phyloP scores from a whole-genome alignment of 805 yeast genomes.

The Metschnikowia arizonensis region DNA sequence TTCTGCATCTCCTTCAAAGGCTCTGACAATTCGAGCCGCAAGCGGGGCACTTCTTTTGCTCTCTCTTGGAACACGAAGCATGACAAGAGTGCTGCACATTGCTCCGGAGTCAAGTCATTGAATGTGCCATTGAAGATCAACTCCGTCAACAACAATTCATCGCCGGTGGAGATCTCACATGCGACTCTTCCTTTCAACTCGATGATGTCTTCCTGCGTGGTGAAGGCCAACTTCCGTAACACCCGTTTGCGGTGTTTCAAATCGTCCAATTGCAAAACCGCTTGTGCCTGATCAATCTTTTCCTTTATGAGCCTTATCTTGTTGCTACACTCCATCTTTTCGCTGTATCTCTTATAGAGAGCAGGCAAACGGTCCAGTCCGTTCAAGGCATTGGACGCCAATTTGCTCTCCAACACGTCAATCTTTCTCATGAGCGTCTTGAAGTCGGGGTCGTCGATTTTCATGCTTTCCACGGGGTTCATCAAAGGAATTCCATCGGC shows the following conservation, averaged over 20 bases:
- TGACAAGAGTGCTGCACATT: conserved; percentile 85
- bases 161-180: conserved; percentile 91
- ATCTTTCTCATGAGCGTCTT: conserved; percentile 66
- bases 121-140: conserved; percentile 93
- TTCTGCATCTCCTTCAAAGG: conserved; percentile 85
- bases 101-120: conserved; percentile 81
- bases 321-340: conserved; percentile 57
- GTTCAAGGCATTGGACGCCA: conserved; percentile 64
- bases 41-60: conserved; percentile 80
- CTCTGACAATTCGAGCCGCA: conserved; percentile 87
- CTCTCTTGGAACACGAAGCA: conserved; percentile 97
- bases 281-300: conserved; percentile 76
- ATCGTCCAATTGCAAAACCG: conserved; percentile 92
- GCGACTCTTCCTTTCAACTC: conserved; percentile 97
- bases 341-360: conserved; percentile 59
- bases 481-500: conserved; percentile 89
- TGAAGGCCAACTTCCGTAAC: conserved; percentile 84
- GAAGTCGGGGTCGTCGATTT: conserved; percentile 81
- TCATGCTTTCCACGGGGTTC: conserved; percentile 91
- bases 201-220: conserved; percentile 81
- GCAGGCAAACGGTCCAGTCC: conserved; percentile 58
- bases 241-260: conserved; percentile 90
- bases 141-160: conserved; percentile 81
- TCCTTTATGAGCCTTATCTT: conserved; percentile 56
- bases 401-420: conserved; percentile 74